Evolutionary conservation across 106 monocot species (phyloP), one percentile per base, ranked within the genome.

Genomic region (Chionographis japonica): DNA sequence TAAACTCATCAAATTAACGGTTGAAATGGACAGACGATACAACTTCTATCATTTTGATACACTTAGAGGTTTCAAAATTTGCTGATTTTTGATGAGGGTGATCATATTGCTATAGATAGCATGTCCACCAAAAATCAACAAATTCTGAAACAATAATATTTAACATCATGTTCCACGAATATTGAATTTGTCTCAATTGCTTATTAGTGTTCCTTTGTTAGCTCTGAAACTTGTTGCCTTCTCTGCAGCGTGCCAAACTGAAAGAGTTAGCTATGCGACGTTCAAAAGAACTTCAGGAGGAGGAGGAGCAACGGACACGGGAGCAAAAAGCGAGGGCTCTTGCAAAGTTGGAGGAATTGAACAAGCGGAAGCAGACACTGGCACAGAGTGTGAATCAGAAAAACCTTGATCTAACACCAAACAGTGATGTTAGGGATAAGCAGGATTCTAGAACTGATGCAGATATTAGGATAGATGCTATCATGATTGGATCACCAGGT

Each of bases 321-420:
- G 83, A 98, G 52, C 97, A 87, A 71, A 98, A 74, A 54, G 89
- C 97, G 35, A 98, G 90, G 69, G 92, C 92, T 78, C 87, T 87
- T n/a, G 92, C 87, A 38, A 98, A 98, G 75, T 75, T 98, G 58
- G 90, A 92, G 77, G 97, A 87, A 70, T 63, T 92, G 65, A 90
- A 98, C 68, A 74, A 76, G 19, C 75, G 92, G 37, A 74, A 76
- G 19, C 75, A 90, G 37, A 74, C 82, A 39, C 62, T 71, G 58
- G 69, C 58, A 69, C 70, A 74, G 58, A 83, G 17, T 61, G 62
- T 64, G 16, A 86, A 59, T 36, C 52, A 75, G 53, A 66, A 75
- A 12, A 52, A 36, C 61, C 55, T 27, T 52, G 50, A 19, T 72
- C 38, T 58, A 64, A 37, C 52, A 76, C 56, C 41, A 36, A 63